Base-by-base conservation (phyloP, 1,284 basidiomycete species). In the Rhodotorula sp. region DNA sequence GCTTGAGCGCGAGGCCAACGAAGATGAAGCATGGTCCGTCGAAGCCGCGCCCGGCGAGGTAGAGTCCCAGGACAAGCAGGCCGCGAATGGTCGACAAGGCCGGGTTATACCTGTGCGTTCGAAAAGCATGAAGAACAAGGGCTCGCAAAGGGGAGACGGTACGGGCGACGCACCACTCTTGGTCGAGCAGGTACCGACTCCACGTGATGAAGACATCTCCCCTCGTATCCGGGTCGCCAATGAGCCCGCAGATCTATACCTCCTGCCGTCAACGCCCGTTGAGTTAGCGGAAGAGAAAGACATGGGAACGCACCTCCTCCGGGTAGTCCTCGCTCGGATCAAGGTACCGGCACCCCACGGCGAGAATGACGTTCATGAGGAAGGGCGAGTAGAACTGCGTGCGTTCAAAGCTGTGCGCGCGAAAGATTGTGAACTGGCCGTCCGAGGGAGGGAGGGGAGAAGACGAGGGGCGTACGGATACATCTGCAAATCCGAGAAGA, bases 11-110 rank as follows among this genome's bases (percentile, higher is more conserved):
- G 6, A 64, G 59, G 4, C 64, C 57, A 53, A 69, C 41, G 34
- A 75, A 75, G 32, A 75, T 68, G 46, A 64, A 56, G 34, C 69
- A 73, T 1, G 74, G 74, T 2, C 74, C 74, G 57, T 76, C 74
- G 55, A 73, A 76, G 3, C 74, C 74, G 10, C 74, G 51, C 0
- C 71, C 69, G 10, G 72, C 74, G 41, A 71, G 63, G 32, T 73
- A 67, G 7, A 76, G 32, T 1, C 64, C 70, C 1, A 76, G 55
- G 9, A 73, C 65, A 21, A 69, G 39, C 19, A 76, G 29, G 1
- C 74, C 74, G 10, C 74, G 51, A 22, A 76, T 71, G 0, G 74
- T 76, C 37, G 69, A 69, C 1, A 73, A 27, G 2, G 55, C 58
- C 5, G 70, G 70, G 29, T 53, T 58, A 36, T 67, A 68, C 59